These are phyloP conservation scores for Monsonia emarginata DNA, from an alignment of 441 rosid genomes.

Conservation along the genomic window DNA sequence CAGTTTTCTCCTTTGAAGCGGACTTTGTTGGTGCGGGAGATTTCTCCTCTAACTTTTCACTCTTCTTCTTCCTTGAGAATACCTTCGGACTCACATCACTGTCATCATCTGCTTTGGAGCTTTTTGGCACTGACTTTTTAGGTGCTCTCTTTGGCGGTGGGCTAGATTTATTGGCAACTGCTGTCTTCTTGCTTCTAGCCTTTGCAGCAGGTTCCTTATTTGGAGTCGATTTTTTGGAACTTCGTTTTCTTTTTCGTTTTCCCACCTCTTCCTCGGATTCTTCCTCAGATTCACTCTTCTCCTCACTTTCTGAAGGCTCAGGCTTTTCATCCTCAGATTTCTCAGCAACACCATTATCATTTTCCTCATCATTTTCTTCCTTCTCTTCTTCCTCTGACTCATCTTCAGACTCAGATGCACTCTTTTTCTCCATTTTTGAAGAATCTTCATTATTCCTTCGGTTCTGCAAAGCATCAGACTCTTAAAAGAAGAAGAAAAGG, in stretches of 20 bases:
- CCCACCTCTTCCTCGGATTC: slow-evolving; percentile 57
- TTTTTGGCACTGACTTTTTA: slow-evolving; percentile 39
- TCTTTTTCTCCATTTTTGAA: slow-evolving; percentile 22
- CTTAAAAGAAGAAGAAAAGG: not conserved
- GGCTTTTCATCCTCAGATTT: slow-evolving; percentile 56
- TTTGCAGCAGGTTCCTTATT: slow-evolving; percentile 49
- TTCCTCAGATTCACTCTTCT: slow-evolving; percentile 58
- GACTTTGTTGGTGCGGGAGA: slow-evolving; percentile 41
- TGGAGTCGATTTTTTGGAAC: slow-evolving; percentile 28
- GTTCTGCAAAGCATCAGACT: slow-evolving; percentile 33
- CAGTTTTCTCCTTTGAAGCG: slow-evolving; percentile 52
- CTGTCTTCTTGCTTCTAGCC: slow-evolving; percentile 42
- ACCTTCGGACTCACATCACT: slow-evolving; percentile 52
- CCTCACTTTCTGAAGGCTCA: slow-evolving; percentile 55
- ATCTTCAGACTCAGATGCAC: slow-evolving; percentile 1
- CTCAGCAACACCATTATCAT: slow-evolving; percentile 57
- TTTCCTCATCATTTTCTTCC: slow-evolving; percentile 41
- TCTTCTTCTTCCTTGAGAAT: slow-evolving; percentile 57
- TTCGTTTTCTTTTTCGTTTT: slow-evolving; percentile 35
- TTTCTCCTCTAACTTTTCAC: slow-evolving; percentile 39
- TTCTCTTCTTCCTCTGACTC: slow-evolving; percentile 18
- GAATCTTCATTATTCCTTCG: slow-evolving; percentile 43
- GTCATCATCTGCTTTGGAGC: slow-evolving; percentile 41
- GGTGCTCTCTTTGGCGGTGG: slow-evolving; percentile 36
- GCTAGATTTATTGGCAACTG: slow-evolving; percentile 28